These are phyloP conservation scores for Helichrysum umbraculigerum DNA, from an alignment of 129 eudicot species.

Conservation along the genomic window DNA sequence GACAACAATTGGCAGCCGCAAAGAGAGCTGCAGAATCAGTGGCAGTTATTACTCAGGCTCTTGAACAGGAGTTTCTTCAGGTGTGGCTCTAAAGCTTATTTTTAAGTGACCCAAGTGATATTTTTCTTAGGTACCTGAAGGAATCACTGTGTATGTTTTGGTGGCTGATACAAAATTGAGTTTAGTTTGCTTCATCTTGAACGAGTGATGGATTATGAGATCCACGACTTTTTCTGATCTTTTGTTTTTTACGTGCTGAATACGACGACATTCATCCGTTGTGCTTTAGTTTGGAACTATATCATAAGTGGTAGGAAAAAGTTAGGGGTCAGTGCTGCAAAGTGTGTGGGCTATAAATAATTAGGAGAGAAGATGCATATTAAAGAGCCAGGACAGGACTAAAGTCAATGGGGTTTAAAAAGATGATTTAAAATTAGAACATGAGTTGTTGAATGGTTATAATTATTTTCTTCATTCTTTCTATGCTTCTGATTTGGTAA, in stretches of 20 bases:
- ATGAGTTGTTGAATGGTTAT: background rate
- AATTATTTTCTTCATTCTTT: too few species aligned
- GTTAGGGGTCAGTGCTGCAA: too few species aligned
- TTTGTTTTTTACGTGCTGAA: background rate
- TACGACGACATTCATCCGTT: background rate
- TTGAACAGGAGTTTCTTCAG: slow-evolving; percentile 69
- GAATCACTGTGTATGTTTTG: too few species aligned
- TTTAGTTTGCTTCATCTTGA: too few species aligned
- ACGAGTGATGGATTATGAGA: background rate
- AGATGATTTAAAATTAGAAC: background rate
- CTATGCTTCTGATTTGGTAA: too few species aligned
- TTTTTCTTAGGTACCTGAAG: background rate
- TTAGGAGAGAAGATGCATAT: too few species aligned
- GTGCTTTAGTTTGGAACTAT: background rate
- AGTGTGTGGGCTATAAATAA: too few species aligned
- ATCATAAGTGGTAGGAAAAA: background rate
- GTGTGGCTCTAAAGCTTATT: slow-evolving; percentile 35
- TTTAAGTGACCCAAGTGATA: background rate
- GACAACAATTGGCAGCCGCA: slow-evolving; percentile 58
- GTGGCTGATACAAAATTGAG: too few species aligned
- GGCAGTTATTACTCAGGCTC: slow-evolving; percentile 58
- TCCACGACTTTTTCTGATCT: background rate
- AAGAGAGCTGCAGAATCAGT: slow-evolving; percentile 79
- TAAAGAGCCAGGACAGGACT: too few species aligned
- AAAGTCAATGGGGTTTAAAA: too few species aligned